Percentiles rank a stretch among this genome's conserved stretches.
These are phyloP conservation scores for Sicyos baderoa DNA, from an alignment of 306 rosid genomes.

Conservation along the genomic window DNA sequence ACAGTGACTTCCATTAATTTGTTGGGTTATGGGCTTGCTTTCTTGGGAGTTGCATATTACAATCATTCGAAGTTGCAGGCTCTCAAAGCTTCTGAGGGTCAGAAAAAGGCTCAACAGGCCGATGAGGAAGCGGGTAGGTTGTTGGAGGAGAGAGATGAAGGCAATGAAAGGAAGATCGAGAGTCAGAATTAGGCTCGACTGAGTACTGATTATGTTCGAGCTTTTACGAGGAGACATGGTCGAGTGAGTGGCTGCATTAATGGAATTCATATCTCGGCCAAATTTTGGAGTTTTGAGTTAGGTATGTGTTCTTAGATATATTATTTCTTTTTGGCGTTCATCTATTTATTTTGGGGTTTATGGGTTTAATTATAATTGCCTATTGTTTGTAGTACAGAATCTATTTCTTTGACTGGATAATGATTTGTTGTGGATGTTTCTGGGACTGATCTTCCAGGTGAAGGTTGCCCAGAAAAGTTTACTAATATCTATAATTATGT, in stretches of 20 bases:
- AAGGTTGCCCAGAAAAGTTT: no score
- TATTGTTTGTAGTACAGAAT: no score
- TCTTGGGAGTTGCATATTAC: conserved; percentile 78
- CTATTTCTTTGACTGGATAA: background rate
- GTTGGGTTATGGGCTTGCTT: conserved; percentile 78
- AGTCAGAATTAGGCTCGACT: conserved; percentile 40
- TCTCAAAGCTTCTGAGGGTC: conserved; percentile 76
- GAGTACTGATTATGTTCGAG: conserved; percentile 17
- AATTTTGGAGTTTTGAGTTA: conserved; percentile 15
- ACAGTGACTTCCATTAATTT: conserved; percentile 70
- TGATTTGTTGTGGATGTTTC: no score
- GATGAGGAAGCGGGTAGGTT: conserved; percentile 87
- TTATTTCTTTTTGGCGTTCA: background rate
- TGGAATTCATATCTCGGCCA: conserved; percentile 9
- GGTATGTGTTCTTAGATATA: conserved; percentile 20
- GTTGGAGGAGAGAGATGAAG: conserved; percentile 71
- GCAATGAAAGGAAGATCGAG: conserved; percentile 53
- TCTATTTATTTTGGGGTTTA: background rate
- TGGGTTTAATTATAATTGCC: conserved; percentile 7
- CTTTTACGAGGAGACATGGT: conserved; percentile 20
- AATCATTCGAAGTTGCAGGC: conserved; percentile 90
- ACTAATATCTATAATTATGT: no score
- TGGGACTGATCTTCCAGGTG: no score
- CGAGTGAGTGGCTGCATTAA: background rate
- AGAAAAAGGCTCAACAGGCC: conserved; percentile 71